These are phyloP conservation scores for Vicia villosa DNA, from an alignment of 306 rosid genomes.

Conservation along the genomic window DNA sequence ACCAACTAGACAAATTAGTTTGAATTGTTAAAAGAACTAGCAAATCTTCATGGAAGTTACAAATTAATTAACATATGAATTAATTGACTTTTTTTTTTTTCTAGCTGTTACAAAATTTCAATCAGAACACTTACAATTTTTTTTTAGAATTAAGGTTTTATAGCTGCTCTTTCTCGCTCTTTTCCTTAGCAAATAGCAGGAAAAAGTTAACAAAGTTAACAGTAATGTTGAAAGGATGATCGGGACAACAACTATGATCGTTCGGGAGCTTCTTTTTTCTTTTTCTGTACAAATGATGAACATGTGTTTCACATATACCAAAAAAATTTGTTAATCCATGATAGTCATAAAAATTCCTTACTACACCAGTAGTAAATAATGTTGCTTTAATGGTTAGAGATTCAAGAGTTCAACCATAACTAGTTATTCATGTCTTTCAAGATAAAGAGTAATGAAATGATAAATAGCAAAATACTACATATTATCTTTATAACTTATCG, in stretches of 20 bases:
- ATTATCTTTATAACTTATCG: too few relatives aligned
- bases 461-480: not conserved
- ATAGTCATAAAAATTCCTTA: not conserved
- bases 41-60: not conserved
- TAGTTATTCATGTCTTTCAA: too few relatives aligned
- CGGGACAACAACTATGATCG: not conserved
- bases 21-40: not conserved
- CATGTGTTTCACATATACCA: not conserved
- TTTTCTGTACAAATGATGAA: not conserved
- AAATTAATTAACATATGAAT: not conserved
- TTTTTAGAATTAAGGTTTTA: not conserved
- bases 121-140: constrained; percentile 1
- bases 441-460: too few relatives aligned
- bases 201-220: not conserved
- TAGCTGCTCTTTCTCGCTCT: not conserved
- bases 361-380: too few relatives aligned
- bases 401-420: too few relatives aligned
- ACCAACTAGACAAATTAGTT: constrained; percentile 8
- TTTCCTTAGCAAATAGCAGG: not conserved
- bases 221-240: not conserved
- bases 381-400: too few relatives aligned
- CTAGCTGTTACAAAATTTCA: not conserved
- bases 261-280: not conserved
- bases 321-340: not conserved
- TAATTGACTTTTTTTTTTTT: not conserved